Percentiles rank a stretch among this genome's conserved stretches.
Conservation (phyloP, 139 green algal genomes). For the Astrephomene gubernaculifera region DNA sequence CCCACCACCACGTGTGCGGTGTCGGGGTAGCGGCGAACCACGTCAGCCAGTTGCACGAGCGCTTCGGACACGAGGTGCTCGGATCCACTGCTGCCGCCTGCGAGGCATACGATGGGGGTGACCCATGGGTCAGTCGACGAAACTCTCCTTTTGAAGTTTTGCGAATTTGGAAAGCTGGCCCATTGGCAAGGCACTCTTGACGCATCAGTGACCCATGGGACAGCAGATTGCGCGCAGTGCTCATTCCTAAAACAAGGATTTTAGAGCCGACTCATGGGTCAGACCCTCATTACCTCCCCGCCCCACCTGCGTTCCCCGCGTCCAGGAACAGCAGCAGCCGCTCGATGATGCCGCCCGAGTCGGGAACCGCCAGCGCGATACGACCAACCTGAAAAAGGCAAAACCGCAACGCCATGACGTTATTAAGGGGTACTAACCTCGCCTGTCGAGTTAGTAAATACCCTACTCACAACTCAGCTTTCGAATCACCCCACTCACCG, state of each 20-base stretch:
- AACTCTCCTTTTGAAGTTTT: too few species aligned
- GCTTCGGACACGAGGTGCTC: constrained; percentile 77
- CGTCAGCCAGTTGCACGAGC: constrained; percentile 73
- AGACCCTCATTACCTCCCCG: constrained; percentile 46
- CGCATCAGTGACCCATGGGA: too few species aligned
- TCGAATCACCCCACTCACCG: constrained; percentile 70
- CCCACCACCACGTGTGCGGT: constrained; percentile 64
- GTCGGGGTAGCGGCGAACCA: constrained; percentile 87
- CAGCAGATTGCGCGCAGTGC: too few species aligned
- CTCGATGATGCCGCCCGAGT: constrained; percentile 92
- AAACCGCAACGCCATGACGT: too few species aligned
- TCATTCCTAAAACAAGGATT: too few species aligned
- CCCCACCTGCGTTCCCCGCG: background rate
- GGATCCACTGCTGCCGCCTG: constrained; percentile 3
- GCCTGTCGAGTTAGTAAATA: too few species aligned
- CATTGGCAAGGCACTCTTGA: too few species aligned
- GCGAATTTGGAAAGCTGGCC: too few species aligned
- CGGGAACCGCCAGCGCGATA: constrained; percentile 69
- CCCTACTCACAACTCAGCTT: too few species aligned
- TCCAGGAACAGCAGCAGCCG: constrained; percentile 94
- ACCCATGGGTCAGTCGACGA: too few species aligned
- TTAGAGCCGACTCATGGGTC: too few species aligned
- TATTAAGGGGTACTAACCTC: too few species aligned
- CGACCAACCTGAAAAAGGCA: constrained; percentile 8
- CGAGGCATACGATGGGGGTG: background rate